Evolutionary conservation across 495 filamentous ascomycete species (phyloP), one percentile per base, ranked within the genome.

Genomic region (Penicillium taxi): DNA sequence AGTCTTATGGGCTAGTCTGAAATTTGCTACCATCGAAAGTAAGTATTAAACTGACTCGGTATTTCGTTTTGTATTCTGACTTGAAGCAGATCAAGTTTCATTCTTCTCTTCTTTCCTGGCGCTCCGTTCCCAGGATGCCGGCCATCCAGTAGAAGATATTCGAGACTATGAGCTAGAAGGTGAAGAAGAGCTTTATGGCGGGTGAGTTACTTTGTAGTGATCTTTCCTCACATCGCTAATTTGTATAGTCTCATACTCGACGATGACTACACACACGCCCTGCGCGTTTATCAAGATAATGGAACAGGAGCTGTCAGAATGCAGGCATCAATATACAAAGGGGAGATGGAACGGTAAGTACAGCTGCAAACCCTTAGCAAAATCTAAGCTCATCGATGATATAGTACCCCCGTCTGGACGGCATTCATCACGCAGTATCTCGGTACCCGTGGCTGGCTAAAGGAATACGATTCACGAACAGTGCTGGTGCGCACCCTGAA

Each of bases 61-160:
- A 6, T 9, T 26, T 29, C 3, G 22, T 17, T 16, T 23, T 1
- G 11, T 7, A n/a, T 25, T 20, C 12, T 79, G 77, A 63, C 41
- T 77, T 94, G 77, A n/a, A n/a, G n/a, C n/a, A n/a, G n/a, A n/a
- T n/a, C n/a, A n/a, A n/a, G 82, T 87, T 9, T 62, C 85, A 1
- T 91, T 94, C 55, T 84, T 82, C 55, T 81, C 75, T 57, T 76
- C 80, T 0, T 84, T 90, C 47, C 59, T 84, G 17, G 78, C 82
- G 0, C 69, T 94, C 39, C 86, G 86, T 50, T 70, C 75, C 9
- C 75, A 84, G 32, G 84, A 86, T 46, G 53, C 52, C 16, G 60
- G 67, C 37, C 74, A 66, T 2, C 63, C 69, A 1, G 66, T 72
- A 15, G 44, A 68, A 16, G 55, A 61, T 16, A 69, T 77, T 3